phyloP scores from a whole-genome alignment of 2,329 filamentous ascomycete species.

The Calcarisporium arbuscula region DNA sequence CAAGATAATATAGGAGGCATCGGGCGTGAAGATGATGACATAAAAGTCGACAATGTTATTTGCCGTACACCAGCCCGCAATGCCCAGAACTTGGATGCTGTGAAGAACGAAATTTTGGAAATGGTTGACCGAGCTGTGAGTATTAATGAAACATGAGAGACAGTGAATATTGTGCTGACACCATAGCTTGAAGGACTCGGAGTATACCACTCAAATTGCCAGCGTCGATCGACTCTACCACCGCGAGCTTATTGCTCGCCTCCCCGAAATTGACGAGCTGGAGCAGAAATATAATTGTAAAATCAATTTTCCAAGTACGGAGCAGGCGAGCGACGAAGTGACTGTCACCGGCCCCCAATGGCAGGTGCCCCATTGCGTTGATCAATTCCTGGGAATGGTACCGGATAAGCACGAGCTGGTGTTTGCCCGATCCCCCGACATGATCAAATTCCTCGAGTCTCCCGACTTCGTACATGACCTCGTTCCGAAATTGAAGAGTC shows the following conservation, averaged over 20 bases:
- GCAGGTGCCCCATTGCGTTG: constrained; percentile 94
- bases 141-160: too few relatives aligned
- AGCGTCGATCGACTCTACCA: constrained; percentile 94
- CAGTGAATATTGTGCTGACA: too few relatives aligned
- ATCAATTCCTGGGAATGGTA: constrained; percentile 96
- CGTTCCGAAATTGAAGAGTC: constrained; percentile 75
- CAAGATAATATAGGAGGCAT: constrained; percentile 43
- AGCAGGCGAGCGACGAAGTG: constrained; percentile 93
- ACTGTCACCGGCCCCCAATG: constrained; percentile 95
- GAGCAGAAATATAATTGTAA: constrained; percentile 99
- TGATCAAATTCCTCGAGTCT: constrained; percentile 78
- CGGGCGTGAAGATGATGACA: constrained; percentile 93
- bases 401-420: constrained; percentile 92
- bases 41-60: constrained; percentile 98
- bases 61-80: constrained; percentile 96
- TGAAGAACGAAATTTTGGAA: constrained; percentile 98
- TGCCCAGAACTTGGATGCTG: constrained; percentile 90
- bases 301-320: constrained; percentile 95
- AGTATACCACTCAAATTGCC: constrained; percentile 91
- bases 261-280: constrained; percentile 84
- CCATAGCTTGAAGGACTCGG: constrained; percentile 66
- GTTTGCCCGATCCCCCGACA: constrained; percentile 66
- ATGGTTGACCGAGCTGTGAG: constrained; percentile 93
- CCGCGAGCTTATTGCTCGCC: constrained; percentile 82
- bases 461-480: constrained; percentile 75